Evolutionary conservation across 2,329 filamentous ascomycete species (phyloP).

Genomic region (Calycina herbarum): DNA sequence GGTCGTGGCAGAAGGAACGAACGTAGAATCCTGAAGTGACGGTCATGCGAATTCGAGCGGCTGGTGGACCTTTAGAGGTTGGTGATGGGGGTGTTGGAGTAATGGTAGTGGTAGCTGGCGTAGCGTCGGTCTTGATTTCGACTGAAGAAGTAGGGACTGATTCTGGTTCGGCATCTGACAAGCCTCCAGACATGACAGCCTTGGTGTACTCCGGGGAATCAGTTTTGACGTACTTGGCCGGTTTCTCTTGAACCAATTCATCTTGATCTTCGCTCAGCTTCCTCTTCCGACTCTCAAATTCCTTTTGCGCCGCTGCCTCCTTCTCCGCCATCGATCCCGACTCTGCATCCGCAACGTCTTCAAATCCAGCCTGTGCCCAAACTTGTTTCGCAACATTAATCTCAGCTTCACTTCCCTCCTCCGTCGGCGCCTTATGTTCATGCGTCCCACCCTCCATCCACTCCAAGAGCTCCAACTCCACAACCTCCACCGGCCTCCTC

Average conservation of each 20-base stretch:
- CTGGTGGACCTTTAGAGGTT: slow-evolving; percentile 61
- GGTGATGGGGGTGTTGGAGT: slow-evolving; percentile 29
- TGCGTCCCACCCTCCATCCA: slow-evolving; percentile 84
- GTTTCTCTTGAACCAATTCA: slow-evolving; percentile 33
- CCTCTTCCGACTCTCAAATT: slow-evolving; percentile 34
- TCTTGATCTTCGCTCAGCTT: slow-evolving; percentile 36
- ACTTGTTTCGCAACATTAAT: slow-evolving; percentile 74
- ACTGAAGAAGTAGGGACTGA: slow-evolving; percentile 21
- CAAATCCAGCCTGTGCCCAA: slow-evolving; percentile 50
- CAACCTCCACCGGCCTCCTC: slow-evolving; percentile 74
- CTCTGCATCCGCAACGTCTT: slow-evolving; percentile 44
- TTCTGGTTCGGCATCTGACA: slow-evolving; percentile 24
- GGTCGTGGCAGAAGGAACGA: slow-evolving; percentile 86
- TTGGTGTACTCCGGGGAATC: slow-evolving; percentile 17
- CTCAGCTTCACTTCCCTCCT: slow-evolving; percentile 75
- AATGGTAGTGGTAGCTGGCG: slow-evolving; percentile 21
- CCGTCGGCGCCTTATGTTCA: slow-evolving; percentile 73
- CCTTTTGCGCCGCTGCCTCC: slow-evolving; percentile 38
- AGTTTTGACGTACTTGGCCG: slow-evolving; percentile 30
- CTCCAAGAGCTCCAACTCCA: slow-evolving; percentile 76
- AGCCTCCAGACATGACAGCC: slow-evolving; percentile 37
- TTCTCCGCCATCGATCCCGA: slow-evolving; percentile 22
- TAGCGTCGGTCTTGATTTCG: background rate
- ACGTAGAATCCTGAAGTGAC: slow-evolving; percentile 98
- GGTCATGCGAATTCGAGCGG: slow-evolving; percentile 82